Conservation (phyloP, 345 rosid species). For the Lagerstroemia speciosa region DNA sequence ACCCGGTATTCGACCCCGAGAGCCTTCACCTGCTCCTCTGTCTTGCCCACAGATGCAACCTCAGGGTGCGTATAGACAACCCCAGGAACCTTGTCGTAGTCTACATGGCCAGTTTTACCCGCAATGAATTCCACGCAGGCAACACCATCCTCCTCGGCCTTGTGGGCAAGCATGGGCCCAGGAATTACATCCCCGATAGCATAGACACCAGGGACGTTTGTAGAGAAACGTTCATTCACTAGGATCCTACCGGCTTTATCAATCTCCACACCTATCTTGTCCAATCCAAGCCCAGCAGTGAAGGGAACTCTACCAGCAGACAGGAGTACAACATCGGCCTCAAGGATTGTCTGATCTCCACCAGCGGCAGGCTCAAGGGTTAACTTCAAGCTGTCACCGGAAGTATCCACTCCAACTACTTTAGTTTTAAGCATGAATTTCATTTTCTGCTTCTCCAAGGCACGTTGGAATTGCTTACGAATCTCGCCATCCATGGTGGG, state of each 20-base stretch:
- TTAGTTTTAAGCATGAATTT: conserved; percentile 95
- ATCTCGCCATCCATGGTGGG: conserved; percentile 95
- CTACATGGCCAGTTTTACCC: conserved; percentile 92
- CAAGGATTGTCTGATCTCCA: conserved; percentile 73
- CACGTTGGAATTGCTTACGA: conserved; percentile 89
- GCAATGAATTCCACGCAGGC: conserved; percentile 97
- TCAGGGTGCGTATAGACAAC: conserved; percentile 98
- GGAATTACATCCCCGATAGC: conserved; percentile 99
- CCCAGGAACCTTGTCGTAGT: conserved; percentile 94
- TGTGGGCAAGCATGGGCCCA: conserved; percentile 98
- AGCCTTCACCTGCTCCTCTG: conserved; percentile 92
- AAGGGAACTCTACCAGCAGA: conserved; percentile 91
- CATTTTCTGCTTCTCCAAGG: conserved; percentile 94
- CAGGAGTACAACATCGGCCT: conserved; percentile 91
- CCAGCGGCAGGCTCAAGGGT: conserved; percentile 84
- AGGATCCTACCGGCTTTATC: conserved; percentile 75
- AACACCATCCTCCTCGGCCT: conserved; percentile 96
- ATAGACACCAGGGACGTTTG: conserved; percentile 75
- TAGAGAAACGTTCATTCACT: conserved; percentile 66
- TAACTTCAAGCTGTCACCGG: conserved; percentile 70
- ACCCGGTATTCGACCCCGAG: conserved; percentile 71
- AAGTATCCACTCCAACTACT: conserved; percentile 79
- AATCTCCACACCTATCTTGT: conserved; percentile 81
- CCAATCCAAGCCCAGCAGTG: conserved; percentile 84
- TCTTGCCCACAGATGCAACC: conserved; percentile 94